phyloP scores from a whole-genome alignment of 495 filamentous ascomycete genomes.

The Schizothecium vesticola region DNA sequence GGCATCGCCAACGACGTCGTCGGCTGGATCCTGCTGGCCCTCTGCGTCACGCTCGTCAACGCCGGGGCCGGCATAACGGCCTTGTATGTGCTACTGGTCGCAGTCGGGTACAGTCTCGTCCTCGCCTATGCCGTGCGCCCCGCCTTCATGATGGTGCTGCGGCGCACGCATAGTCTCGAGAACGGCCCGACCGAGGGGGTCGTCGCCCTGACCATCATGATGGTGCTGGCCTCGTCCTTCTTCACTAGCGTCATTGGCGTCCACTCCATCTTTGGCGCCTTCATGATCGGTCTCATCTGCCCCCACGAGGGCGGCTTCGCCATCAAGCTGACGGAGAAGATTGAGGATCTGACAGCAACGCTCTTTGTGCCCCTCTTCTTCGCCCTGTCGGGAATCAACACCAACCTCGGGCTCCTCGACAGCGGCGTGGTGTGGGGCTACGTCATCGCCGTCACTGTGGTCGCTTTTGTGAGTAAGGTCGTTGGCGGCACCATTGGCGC shows the following conservation, averaged over 20 bases:
- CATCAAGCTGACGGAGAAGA: slow-evolving; percentile 86
- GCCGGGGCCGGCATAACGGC: slow-evolving; percentile 76
- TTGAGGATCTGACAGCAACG: slow-evolving; percentile 79
- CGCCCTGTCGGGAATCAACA: slow-evolving; percentile 83
- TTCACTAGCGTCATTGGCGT: slow-evolving; percentile 80
- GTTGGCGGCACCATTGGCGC: slow-evolving; percentile 75
- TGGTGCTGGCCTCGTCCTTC: slow-evolving; percentile 76
- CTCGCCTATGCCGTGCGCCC: slow-evolving; percentile 69
- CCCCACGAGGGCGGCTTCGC: slow-evolving; percentile 89
- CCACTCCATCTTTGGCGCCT: slow-evolving; percentile 81
- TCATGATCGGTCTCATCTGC: slow-evolving; percentile 81
- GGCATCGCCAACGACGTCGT: slow-evolving; percentile 87
- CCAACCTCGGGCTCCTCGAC: slow-evolving; percentile 77
- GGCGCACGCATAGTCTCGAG: slow-evolving; percentile 65
- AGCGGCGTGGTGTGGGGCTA: slow-evolving; percentile 82
- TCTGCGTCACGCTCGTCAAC: slow-evolving; percentile 89
- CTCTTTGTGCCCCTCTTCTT: slow-evolving; percentile 90
- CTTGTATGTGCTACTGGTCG: slow-evolving; percentile 72
- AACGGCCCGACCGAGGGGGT: slow-evolving; percentile 83
- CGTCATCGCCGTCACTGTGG: slow-evolving; percentile 73
- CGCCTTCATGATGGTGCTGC: slow-evolving; percentile 64
- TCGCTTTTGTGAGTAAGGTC: slow-evolving; percentile 81
- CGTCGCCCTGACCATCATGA: slow-evolving; percentile 70
- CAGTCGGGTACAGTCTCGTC: slow-evolving; percentile 68
- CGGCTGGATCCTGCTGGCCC: slow-evolving; percentile 86